These are phyloP conservation scores for Yueomyces sp. DNA, from an alignment of 805 yeast genomes.

Conservation along the genomic window DNA sequence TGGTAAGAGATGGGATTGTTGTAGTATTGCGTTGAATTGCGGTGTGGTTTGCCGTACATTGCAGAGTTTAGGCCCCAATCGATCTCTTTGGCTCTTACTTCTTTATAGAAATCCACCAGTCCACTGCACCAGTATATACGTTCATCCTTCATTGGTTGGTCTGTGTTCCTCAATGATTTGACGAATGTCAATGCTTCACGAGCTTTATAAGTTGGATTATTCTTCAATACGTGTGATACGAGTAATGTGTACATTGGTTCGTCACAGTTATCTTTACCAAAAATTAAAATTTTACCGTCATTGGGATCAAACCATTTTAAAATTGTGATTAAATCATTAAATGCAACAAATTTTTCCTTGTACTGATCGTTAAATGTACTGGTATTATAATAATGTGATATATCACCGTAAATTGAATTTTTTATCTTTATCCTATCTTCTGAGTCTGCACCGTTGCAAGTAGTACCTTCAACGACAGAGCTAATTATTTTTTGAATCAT, in stretches of 20 bases:
- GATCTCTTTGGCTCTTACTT: conserved; percentile 9
- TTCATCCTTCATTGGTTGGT: conserved; percentile 7
- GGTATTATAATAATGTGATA: conserved; percentile 3
- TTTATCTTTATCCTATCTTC: conserved; percentile 1
- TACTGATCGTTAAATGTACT: conserved; percentile 8
- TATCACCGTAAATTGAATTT: conserved; percentile 3
- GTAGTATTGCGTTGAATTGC: too few species aligned
- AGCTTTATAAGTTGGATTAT: conserved; percentile 11
- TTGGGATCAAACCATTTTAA: conserved; percentile 7
- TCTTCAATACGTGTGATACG: conserved; percentile 14
- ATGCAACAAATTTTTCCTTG: conserved; percentile 10
- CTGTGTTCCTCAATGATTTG: conserved; percentile 13
- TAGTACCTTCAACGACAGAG: neutral
- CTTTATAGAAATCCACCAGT: conserved; percentile 12
- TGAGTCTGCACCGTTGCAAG: neutral
- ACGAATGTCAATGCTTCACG: conserved; percentile 19
- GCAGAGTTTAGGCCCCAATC: conserved; percentile 6
- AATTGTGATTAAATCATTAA: conserved; percentile 19
- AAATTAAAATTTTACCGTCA: conserved; percentile 12
- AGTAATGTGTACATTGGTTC: conserved; percentile 15
- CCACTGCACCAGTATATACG: conserved; percentile 14
- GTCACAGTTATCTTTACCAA: conserved; percentile 17
- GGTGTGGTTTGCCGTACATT: neutral
- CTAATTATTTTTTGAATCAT: conserved; percentile 5
- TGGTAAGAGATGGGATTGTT: neutral